phyloP scores from a whole-genome alignment of 352 stramenopile species.

The Phytophthora sp. region DNA sequence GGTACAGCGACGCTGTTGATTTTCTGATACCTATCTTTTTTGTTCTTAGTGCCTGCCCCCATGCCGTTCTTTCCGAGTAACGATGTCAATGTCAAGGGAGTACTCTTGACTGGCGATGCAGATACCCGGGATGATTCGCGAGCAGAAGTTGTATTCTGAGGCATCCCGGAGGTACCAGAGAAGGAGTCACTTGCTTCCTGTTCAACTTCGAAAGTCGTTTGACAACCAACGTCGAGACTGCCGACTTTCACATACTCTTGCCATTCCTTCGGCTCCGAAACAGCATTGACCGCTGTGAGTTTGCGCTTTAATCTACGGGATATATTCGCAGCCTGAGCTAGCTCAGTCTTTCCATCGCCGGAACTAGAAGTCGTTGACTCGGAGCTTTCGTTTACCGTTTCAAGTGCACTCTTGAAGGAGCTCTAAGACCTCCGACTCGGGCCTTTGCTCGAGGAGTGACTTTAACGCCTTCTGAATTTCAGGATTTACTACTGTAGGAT shows the following conservation, averaged over 20 bases:
- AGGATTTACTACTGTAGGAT: neutral
- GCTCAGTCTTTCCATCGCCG: neutral
- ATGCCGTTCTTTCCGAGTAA: conserved; percentile 44
- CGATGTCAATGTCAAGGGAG: conserved; percentile 55
- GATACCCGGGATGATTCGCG: conserved; percentile 10
- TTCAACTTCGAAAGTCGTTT: conserved; percentile 47
- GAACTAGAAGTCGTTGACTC: neutral
- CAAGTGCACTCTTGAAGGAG: conserved; percentile 38
- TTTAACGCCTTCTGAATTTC: conserved; percentile 45
- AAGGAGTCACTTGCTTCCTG: conserved; percentile 2
- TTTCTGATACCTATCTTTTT: conserved; percentile 79
- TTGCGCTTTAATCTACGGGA: conserved; percentile 40
- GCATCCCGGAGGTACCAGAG: neutral
- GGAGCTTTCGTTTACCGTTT: neutral
- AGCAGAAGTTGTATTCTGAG: neutral
- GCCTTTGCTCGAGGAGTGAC: conserved; percentile 37
- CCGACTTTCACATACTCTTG: conserved; percentile 62
- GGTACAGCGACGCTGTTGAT: conserved; percentile 74
- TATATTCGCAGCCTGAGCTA: neutral
- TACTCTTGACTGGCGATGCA: conserved; percentile 18
- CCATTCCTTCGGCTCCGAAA: conserved; percentile 70
- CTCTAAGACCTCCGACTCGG: conserved; percentile 48
- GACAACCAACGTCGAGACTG: conserved; percentile 50
- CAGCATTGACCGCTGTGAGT: conserved; percentile 58
- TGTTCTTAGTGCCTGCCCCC: conserved; percentile 14